Base-by-base conservation (phyloP, 2,329 filamentous ascomycete genomes). In the Knufia petricola region DNA sequence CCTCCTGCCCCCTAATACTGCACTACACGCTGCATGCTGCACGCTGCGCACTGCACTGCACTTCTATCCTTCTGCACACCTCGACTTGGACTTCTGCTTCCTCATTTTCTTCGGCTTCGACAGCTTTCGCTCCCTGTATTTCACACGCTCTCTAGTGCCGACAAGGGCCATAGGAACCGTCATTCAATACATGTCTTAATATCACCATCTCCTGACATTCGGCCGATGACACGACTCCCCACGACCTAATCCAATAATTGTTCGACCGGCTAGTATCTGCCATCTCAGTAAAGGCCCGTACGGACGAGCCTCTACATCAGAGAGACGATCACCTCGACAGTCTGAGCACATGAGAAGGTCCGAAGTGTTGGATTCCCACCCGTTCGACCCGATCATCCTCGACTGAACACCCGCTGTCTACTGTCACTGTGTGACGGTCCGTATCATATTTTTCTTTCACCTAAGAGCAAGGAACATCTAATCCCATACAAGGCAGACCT, bases 131-230 rank as follows among this genome's bases (percentile, higher is more conserved):
- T 47, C 32, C 26, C 39, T 38, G 23, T 47, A 19, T 30, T 47
- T 39, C 23, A 21, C 23, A 47, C 44, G n/a, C 44, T 47, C 44
- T 39, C 32, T 47, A 37, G 44, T 34, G 44, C 44, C 44, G 38
- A 37, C 20, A 38, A 3, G 15, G 44, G 44, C 44, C n/a, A 4
- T 28, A 30, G 21, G 34, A 39, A n/a, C 44, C 34, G 44, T 21
- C 19, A 15, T 47, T 47, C 32, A 13, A 47, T 47, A 23, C 30
- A 39, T 47, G 44, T 39, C 32, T 47, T 47, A 47, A 39, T 47
- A 38, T 23, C 24, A 15, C 21, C 44, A 9, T 39, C 15, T 39
- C n/a, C n/a, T n/a, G n/a, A n/a, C n/a, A 17, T 17, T 38, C 21
- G 10, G 15, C 32, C 19, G 30, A 17, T 38, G 15, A n/a, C 44